Conservation (phyloP, 208 protist genomes). For the Wallacemonas sp. region DNA sequence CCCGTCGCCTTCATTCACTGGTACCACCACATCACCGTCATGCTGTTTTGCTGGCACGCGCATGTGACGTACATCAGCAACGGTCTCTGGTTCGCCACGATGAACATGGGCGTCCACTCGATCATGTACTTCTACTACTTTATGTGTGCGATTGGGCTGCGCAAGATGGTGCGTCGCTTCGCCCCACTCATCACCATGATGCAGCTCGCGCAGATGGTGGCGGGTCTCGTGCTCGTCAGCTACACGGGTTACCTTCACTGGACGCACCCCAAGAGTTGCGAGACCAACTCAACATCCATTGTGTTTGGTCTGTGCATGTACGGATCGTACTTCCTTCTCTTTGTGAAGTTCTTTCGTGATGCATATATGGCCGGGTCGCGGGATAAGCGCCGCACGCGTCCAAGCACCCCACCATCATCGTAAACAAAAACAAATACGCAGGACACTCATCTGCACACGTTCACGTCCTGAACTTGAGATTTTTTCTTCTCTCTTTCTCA, state of each 20-base stretch:
- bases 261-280: slow-evolving; percentile 31
- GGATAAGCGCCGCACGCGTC: slow-evolving; percentile 15
- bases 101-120: slow-evolving; percentile 88
- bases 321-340: slow-evolving; percentile 75
- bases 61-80: slow-evolving; percentile 31
- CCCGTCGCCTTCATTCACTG: slow-evolving; percentile 71
- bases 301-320: slow-evolving; percentile 67
- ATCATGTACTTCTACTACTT: slow-evolving; percentile 94
- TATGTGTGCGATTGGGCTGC: slow-evolving; percentile 39
- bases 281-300: slow-evolving; percentile 28
- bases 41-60: slow-evolving; percentile 83
- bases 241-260: slow-evolving; percentile 38
- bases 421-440: slow-evolving; percentile 14
- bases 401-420: neutral
- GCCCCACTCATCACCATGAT: slow-evolving; percentile 63
- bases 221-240: slow-evolving; percentile 52
- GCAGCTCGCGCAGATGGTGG: slow-evolving; percentile 86
- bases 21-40: slow-evolving; percentile 86
- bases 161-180: slow-evolving; percentile 41
- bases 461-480: too few species aligned
- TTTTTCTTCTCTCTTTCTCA: too few species aligned
- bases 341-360: slow-evolving; percentile 56
- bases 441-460: too few species aligned
- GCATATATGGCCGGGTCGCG: slow-evolving; percentile 29
- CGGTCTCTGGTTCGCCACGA: slow-evolving; percentile 74